Percentiles rank a stretch among this genome's conserved stretches.
Conservation (phyloP, 202 grass and related monocot species). For the Musa balbisiana region DNA sequence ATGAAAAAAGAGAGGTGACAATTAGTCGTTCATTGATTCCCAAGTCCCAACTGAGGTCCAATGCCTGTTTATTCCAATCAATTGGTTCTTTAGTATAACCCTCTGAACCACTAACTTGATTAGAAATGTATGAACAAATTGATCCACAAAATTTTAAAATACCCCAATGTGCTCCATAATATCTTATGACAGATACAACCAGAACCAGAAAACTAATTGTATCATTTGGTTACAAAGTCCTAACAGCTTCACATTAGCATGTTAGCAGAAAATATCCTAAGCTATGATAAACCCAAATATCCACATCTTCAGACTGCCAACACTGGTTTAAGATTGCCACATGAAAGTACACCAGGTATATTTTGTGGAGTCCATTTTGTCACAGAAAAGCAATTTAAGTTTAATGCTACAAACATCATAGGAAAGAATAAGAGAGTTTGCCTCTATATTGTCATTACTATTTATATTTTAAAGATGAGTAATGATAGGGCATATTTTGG, state of each 20-base stretch:
- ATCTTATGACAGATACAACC: neutral
- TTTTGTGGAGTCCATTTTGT: neutral
- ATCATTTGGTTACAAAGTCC: neutral
- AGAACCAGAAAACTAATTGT: neutral
- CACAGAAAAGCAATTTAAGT: neutral
- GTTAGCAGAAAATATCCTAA: neutral
- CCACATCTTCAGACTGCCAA: neutral
- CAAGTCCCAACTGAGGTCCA: too few species aligned
- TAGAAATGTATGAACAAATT: neutral
- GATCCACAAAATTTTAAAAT: neutral
- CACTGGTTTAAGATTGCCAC: neutral
- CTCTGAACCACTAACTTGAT: too few species aligned
- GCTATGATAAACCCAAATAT: neutral
- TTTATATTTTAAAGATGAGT: too few species aligned
- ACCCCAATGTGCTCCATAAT: neutral
- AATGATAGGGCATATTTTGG: too few species aligned
- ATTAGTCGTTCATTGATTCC: neutral
- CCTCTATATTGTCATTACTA: too few species aligned
- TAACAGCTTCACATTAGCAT: neutral
- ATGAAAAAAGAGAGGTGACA: neutral
- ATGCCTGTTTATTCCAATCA: too few species aligned
- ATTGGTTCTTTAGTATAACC: too few species aligned
- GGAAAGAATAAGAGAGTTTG: too few species aligned
- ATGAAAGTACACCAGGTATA: neutral
- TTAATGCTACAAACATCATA: too few species aligned